These are phyloP conservation scores for Xerocomus potaroensis DNA, from an alignment of 768 basidiomycete genomes.

Conservation along the genomic window DNA sequence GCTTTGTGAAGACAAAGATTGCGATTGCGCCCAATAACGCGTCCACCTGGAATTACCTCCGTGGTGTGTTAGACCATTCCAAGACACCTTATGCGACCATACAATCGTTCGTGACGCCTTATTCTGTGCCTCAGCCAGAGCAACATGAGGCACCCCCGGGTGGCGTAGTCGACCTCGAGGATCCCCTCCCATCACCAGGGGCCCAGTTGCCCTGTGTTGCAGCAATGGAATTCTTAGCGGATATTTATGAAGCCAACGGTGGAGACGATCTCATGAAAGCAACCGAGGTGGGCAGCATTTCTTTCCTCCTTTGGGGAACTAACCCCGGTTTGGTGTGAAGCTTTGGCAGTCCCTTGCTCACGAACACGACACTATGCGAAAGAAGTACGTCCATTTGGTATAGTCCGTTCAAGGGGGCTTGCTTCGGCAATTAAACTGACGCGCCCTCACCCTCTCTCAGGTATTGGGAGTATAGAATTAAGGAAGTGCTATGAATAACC, in stretches of 20 bases:
- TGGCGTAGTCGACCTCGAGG: slow-evolving; percentile 65
- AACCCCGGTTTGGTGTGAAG: slow-evolving; percentile 34
- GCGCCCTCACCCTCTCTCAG: slow-evolving; percentile 36
- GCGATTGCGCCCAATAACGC: slow-evolving; percentile 87
- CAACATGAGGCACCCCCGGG: slow-evolving; percentile 28
- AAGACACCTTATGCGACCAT: slow-evolving; percentile 53
- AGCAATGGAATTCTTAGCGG: slow-evolving; percentile 85
- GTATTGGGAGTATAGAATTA: slow-evolving; percentile 76
- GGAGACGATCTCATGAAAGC: slow-evolving; percentile 45
- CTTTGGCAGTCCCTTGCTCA: slow-evolving; percentile 68
- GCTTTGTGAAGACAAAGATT: slow-evolving; percentile 81
- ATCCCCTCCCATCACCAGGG: slow-evolving; percentile 58
- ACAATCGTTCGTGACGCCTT: slow-evolving; percentile 59
- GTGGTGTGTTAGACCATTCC: slow-evolving; percentile 71
- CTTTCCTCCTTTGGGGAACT: slow-evolving; percentile 1
- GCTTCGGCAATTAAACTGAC: slow-evolving; percentile 25
- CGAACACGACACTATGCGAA: slow-evolving; percentile 70
- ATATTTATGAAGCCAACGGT: slow-evolving; percentile 61
- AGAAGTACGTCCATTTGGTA: slow-evolving; percentile 53
- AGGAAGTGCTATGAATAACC: slow-evolving; percentile 38
- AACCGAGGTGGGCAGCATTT: slow-evolving; percentile 38
- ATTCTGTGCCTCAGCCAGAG: slow-evolving; percentile 40
- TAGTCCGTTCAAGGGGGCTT: slow-evolving; percentile 4
- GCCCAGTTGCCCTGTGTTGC: slow-evolving; percentile 74
- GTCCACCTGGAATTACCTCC: slow-evolving; percentile 96